These are phyloP conservation scores for Amanita thiersii DNA, from an alignment of 768 basidiomycete species.

Conservation along the genomic window DNA sequence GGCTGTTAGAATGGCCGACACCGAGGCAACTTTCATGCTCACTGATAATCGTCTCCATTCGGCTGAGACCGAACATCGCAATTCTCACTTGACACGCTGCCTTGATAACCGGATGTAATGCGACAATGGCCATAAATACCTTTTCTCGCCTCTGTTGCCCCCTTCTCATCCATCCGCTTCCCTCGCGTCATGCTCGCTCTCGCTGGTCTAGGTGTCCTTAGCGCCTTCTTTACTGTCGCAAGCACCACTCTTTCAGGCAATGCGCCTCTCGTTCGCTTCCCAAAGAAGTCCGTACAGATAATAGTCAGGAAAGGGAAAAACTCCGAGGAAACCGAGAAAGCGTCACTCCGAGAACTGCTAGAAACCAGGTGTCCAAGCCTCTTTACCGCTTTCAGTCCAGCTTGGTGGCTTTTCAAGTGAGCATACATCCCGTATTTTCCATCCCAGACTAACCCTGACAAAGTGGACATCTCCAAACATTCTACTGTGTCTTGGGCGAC, in stretches of 20 bases:
- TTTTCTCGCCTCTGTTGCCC: not conserved
- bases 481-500: slow-evolving; percentile 52
- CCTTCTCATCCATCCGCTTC: not conserved
- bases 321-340: slow-evolving; percentile 22
- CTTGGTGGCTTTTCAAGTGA: slow-evolving; percentile 45
- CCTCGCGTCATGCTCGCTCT: slow-evolving; percentile 17
- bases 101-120: not conserved
- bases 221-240: slow-evolving; percentile 23
- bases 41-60: too few relatives aligned
- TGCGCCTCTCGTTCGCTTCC: slow-evolving; percentile 28
- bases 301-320: slow-evolving; percentile 23
- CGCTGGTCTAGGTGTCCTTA: slow-evolving; percentile 24
- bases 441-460: not conserved
- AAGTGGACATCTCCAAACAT: slow-evolving; percentile 60
- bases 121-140: not conserved
- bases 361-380: slow-evolving; percentile 35
- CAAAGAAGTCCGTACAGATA: slow-evolving; percentile 27
- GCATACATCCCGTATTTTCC: slow-evolving; percentile 11
- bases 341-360: slow-evolving; percentile 30
- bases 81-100: too few relatives aligned
- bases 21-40: too few relatives aligned
- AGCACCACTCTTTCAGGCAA: slow-evolving; percentile 13
- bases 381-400: slow-evolving; percentile 31
- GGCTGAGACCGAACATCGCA: too few relatives aligned
- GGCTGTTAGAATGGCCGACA: too few relatives aligned